Percentiles rank a stretch among this genome's conserved stretches.
Conservation (phyloP, 805 yeast genomes). For the Scheffersomyces spartinae region DNA sequence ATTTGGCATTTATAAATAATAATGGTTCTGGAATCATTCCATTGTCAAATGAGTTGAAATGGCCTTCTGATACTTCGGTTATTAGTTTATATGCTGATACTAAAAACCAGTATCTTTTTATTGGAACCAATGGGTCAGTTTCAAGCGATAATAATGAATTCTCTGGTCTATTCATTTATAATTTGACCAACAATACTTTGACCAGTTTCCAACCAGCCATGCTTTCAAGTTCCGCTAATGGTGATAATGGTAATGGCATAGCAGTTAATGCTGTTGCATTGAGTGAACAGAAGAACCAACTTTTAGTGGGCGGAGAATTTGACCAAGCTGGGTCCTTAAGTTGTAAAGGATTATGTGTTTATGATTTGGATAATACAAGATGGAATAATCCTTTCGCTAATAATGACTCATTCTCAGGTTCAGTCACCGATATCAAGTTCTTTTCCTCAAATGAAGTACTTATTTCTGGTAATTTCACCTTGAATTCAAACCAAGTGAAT, state of each 20-base stretch:
- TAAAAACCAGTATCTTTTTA: slow-evolving; percentile 21
- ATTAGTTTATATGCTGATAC: slow-evolving; percentile 25
- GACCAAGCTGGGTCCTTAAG: slow-evolving; percentile 40
- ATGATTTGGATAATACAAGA: slow-evolving; percentile 38
- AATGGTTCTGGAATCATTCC: slow-evolving; percentile 2
- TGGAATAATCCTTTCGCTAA: slow-evolving; percentile 39
- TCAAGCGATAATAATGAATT: slow-evolving; percentile 8
- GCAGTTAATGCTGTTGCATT: slow-evolving; percentile 23
- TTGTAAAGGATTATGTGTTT: slow-evolving; percentile 60
- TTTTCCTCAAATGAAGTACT: slow-evolving; percentile 23
- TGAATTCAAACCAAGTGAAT: slow-evolving; percentile 23
- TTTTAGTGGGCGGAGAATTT: slow-evolving; percentile 70
- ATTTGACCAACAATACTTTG: slow-evolving; percentile 30
- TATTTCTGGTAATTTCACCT: slow-evolving; percentile 41
- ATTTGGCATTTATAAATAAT: slow-evolving; percentile 19
- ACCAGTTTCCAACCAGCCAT: slow-evolving; percentile 40
- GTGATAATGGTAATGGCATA: slow-evolving; percentile 29
- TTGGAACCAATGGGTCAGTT: slow-evolving; percentile 35
- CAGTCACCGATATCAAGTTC: slow-evolving; percentile 43
- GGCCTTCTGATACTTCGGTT: slow-evolving; percentile 15
- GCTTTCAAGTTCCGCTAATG: slow-evolving; percentile 20
- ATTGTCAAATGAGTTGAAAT: slow-evolving; percentile 6
- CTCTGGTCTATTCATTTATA: slow-evolving; percentile 43
- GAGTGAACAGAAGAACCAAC: slow-evolving; percentile 17
- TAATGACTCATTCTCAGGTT: slow-evolving; percentile 32